phyloP scores from a whole-genome alignment of 768 basidiomycete species.

The Suillus paluster region DNA sequence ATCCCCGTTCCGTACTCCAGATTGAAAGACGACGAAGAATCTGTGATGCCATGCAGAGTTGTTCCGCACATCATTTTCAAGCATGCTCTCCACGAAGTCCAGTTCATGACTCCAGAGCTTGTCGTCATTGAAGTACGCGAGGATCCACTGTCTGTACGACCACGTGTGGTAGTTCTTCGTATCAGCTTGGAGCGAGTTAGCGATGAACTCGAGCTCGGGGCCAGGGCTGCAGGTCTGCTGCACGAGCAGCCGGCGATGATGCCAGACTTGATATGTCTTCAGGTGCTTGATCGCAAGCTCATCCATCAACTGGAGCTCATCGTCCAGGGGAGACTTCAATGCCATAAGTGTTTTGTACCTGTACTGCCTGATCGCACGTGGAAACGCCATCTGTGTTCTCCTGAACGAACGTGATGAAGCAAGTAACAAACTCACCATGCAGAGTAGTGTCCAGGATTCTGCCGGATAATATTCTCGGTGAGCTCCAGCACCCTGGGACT shows the following conservation, averaged over 20 bases:
- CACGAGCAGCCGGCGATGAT: slow-evolving; percentile 81
- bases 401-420: slow-evolving; percentile 5
- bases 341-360: slow-evolving; percentile 85
- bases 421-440: slow-evolving; percentile 71
- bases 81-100: slow-evolving; percentile 71
- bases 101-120: slow-evolving; percentile 77
- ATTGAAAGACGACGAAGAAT: slow-evolving; percentile 83
- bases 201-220: slow-evolving; percentile 83
- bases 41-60: slow-evolving; percentile 99
- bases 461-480: slow-evolving; percentile 85
- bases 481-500: slow-evolving; percentile 82
- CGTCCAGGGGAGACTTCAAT: slow-evolving; percentile 66
- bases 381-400: slow-evolving; percentile 3
- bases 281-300: slow-evolving; percentile 80
- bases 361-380: slow-evolving; percentile 74
- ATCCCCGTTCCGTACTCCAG: slow-evolving; percentile 64
- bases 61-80: slow-evolving; percentile 83
- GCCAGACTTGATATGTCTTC: slow-evolving; percentile 99
- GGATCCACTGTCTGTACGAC: slow-evolving; percentile 96
- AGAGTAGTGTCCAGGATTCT: slow-evolving; percentile 96
- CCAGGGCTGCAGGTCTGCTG: slow-evolving; percentile 53
- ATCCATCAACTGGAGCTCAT: slow-evolving; percentile 86
- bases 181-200: slow-evolving; percentile 71
- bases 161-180: slow-evolving; percentile 99
- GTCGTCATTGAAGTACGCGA: slow-evolving; percentile 79